phyloP scores from a whole-genome alignment of 805 yeast genomes.

The Scheffersomyces amazonensis region DNA sequence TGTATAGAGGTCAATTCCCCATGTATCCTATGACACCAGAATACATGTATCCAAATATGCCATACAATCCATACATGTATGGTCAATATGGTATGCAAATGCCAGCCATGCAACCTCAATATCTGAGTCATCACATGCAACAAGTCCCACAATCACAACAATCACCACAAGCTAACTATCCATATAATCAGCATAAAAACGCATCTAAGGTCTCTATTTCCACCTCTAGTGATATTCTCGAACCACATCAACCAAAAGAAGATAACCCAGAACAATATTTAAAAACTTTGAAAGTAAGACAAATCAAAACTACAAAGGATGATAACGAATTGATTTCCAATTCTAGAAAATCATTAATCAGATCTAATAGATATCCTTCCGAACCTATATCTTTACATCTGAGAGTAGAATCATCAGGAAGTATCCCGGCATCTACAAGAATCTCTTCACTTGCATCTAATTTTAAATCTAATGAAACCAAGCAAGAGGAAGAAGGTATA shows the following conservation, averaged over 20 bases:
- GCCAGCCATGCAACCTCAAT: background rate
- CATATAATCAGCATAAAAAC: constrained; percentile 7
- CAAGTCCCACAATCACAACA: constrained; percentile 4
- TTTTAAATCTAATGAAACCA: constrained; percentile 12
- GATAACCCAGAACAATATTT: constrained; percentile 1
- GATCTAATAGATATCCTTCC: constrained; percentile 33
- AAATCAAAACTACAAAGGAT: constrained; percentile 1
- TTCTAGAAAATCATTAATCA: constrained; percentile 28
- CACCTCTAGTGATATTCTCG: background rate
- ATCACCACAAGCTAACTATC: constrained; percentile 5
- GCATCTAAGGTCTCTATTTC: background rate
- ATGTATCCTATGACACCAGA: constrained; percentile 5
- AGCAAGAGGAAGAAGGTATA: constrained; percentile 7
- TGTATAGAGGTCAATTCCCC: constrained; percentile 3
- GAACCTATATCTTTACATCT: constrained; percentile 19
- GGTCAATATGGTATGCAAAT: background rate
- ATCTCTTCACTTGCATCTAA: constrained; percentile 18
- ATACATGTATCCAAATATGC: background rate
- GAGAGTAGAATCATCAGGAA: background rate
- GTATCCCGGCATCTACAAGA: constrained; percentile 7
- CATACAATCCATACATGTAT: background rate
- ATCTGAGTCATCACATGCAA: background rate
- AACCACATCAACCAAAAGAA: background rate
- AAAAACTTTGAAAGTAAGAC: background rate
- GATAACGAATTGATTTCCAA: constrained; percentile 16